Evolutionary conservation across 306 rosid species (phyloP), one percentile per base, ranked within the genome.

Genomic region (Hippophae gyantsensis): DNA sequence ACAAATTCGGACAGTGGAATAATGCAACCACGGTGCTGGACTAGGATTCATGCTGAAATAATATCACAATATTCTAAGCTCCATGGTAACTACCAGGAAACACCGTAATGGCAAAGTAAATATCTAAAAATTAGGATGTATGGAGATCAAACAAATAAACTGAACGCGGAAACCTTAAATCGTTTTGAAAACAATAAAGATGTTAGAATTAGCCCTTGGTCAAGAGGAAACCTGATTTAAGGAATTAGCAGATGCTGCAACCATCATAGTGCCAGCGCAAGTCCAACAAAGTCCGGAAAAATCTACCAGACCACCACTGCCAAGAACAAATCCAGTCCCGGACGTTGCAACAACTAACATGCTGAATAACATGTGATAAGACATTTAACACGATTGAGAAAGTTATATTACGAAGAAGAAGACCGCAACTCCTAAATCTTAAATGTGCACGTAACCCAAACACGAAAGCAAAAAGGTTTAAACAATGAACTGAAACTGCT

Each of bases 231-330:
- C 98, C 98, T 92, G 96, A 75, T 92, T 92, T 70, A 92, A 80
- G 43, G 98, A 74, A 66, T 69, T 92, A 46, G 96, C 98, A 61
- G 96, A 87, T 56, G 96, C 95, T 47, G 98, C 93, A 78, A 92
- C 95, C 98, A 87, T 83, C 98, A 92, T 92, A 56, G 98, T 92
- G 51, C 98, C 98, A 43, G 84, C 64, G 65, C 98, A 92, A 66
- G 98, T 92, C 72, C 76, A 83, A 56, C 89, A 85, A 69, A 92
- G 93, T 13, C 82, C 80, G 0, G 82, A 18, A 10, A 85, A 58
- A 69, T 92, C 89, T 48, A 92, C 25, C 23, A 79, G 80, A 74
- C 70, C 72, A 49, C 81, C 74, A 62, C 98, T 92, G 54, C 96
- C 98, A 18, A 92, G 81, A 60, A 92, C 86, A 76, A 79, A 92